Percentiles rank a stretch among this genome's conserved stretches.
Conservation (phyloP, 1,284 basidiomycete genomes). For the Entoloma clypeatum region DNA sequence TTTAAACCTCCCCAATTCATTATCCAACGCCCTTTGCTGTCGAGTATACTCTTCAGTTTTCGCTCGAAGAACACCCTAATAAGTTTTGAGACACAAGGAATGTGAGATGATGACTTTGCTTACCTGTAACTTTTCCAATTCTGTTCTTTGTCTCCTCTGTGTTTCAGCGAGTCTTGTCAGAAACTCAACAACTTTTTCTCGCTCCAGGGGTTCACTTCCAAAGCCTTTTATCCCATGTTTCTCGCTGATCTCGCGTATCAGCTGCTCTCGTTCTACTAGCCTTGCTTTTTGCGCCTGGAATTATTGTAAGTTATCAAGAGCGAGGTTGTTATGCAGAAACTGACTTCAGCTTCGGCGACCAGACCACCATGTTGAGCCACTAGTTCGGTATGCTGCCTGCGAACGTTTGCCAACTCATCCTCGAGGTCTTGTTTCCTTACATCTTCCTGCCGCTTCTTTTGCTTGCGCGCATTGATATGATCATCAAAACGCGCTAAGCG, state of each 20-base stretch:
- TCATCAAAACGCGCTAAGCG: conserved; percentile 73
- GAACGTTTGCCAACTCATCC: conserved; percentile 54
- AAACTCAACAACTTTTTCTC: conserved; percentile 70
- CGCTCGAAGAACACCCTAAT: conserved; percentile 46
- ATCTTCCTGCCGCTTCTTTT: conserved; percentile 45
- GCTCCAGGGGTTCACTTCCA: conserved; percentile 59
- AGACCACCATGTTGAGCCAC: conserved; percentile 60
- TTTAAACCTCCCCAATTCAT: conserved; percentile 50
- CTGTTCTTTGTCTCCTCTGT: conserved; percentile 49
- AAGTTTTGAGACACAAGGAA: conserved; percentile 5
- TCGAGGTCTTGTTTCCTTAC: conserved; percentile 57
- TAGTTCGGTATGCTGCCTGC: conserved; percentile 52
- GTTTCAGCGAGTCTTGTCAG: conserved; percentile 56
- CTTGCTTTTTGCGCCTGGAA: conserved; percentile 71
- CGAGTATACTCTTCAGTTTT: conserved; percentile 59
- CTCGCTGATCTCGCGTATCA: conserved; percentile 69
- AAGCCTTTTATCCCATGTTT: conserved; percentile 76
- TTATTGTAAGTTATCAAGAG: background rate
- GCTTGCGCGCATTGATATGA: conserved; percentile 53
- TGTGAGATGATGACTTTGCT: conserved; percentile 4
- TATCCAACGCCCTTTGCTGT: conserved; percentile 49
- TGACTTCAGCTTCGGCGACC: conserved; percentile 61
- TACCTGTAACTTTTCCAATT: conserved; percentile 64
- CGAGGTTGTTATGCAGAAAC: conserved; percentile 11
- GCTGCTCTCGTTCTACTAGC: conserved; percentile 68